Conservation (phyloP, 164 flowering plant species). For the Dillenia turbinata region DNA sequence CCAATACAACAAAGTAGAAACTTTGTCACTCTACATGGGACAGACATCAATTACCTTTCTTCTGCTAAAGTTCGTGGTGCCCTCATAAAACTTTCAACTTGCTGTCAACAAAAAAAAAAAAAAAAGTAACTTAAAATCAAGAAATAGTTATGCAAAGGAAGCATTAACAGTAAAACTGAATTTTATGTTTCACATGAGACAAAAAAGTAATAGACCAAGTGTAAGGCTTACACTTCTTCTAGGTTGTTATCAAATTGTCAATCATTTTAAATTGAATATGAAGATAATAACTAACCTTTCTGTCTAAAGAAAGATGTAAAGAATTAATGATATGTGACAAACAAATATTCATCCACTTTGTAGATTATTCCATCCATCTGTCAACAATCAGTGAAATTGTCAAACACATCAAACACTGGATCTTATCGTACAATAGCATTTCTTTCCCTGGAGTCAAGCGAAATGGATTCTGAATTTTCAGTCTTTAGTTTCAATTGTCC, state of each 20-base stretch:
- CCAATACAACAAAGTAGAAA: not conserved
- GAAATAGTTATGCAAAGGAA: too few species aligned
- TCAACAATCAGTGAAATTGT: not conserved
- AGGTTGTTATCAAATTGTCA: not conserved
- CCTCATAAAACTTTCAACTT: slow-evolving; percentile 63
- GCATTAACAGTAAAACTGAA: too few species aligned
- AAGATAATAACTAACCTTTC: slow-evolving; percentile 52
- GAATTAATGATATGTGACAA: not conserved
- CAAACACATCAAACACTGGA: slow-evolving; percentile 8
- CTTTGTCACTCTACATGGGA: not conserved
- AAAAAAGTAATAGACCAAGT: not conserved
- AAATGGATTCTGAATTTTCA: slow-evolving; percentile 36
- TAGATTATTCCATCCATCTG: not conserved
- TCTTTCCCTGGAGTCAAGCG: slow-evolving; percentile 63
- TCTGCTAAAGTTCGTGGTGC: slow-evolving; percentile 62
- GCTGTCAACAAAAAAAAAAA: slow-evolving; percentile 44
- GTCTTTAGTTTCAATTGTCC: slow-evolving; percentile 66
- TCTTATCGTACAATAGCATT: slow-evolving; percentile 52
- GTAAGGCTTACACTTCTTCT: not conserved
- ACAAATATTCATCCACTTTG: not conserved
- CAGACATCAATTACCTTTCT: slow-evolving; percentile 56
- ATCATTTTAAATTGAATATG: not conserved
- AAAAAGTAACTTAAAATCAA: too few species aligned
- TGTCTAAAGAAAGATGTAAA: not conserved
- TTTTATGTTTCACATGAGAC: too few species aligned